Conservation (phyloP, 257 asterid genomes). For the Nyctanthes arbortristis region DNA sequence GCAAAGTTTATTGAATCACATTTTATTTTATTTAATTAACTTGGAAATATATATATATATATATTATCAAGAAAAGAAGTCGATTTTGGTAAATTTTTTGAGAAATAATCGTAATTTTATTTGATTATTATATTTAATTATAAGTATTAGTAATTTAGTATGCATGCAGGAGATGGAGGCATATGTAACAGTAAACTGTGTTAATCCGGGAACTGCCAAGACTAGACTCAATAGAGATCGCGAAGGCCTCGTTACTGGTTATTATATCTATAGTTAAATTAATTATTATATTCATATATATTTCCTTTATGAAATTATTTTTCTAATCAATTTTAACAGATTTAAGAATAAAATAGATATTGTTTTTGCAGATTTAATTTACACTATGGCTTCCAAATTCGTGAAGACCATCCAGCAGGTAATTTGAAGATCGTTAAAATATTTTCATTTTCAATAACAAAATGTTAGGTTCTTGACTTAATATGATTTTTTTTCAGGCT, state of each 20-base stretch:
- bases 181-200: slow-evolving; percentile 88
- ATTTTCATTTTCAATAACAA: no score
- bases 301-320: not conserved
- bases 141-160: no score
- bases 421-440: no score
- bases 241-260: slow-evolving; percentile 80
- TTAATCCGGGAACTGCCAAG: slow-evolving; percentile 92
- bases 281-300: no score
- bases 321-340: not conserved
- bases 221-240: slow-evolving; percentile 90
- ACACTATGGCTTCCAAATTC: slow-evolving; percentile 78
- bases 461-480: no score
- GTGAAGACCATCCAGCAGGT: slow-evolving; percentile 92
- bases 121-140: not conserved
- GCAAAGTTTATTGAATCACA: slow-evolving; percentile 28
- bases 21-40: not conserved
- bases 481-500: slow-evolving; percentile 48
- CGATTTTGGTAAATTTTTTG: slow-evolving; percentile 1
- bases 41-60: not conserved
- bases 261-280: no score
- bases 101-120: not conserved
- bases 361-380: slow-evolving; percentile 67
- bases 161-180: slow-evolving; percentile 81
- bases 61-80: no score
- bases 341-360: not conserved